Evolutionary conservation across 169 alveolate species (phyloP).

Genomic region (Theileria parva): DNA sequence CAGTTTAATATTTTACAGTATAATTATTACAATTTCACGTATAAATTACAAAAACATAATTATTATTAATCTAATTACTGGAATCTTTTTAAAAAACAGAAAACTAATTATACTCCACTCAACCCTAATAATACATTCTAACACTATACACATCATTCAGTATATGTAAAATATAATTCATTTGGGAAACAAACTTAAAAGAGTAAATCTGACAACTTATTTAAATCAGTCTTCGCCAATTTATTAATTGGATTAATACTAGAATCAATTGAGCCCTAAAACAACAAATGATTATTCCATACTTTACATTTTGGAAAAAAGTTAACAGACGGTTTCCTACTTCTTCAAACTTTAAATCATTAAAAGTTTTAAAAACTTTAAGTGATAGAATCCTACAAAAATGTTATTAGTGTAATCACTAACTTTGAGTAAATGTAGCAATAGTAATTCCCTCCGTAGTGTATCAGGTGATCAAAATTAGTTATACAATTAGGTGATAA

Average conservation of each 20-base stretch:
- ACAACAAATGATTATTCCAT: not conserved
- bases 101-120: not conserved
- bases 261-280: constrained; percentile 66
- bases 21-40: not conserved
- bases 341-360: constrained; percentile 4
- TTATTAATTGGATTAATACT: constrained; percentile 36
- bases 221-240: constrained; percentile 46
- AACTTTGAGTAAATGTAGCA: constrained; percentile 74
- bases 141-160: not conserved
- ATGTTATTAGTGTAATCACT: not conserved
- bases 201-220: constrained; percentile 19
- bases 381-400: constrained; percentile 52
- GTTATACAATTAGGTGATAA: constrained; percentile 62
- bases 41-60: not conserved
- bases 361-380: constrained; percentile 50
- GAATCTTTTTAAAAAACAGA: not conserved
- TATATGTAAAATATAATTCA: not conserved
- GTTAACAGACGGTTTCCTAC: constrained; percentile 36
- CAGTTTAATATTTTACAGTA: not conserved
- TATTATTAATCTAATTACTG: not conserved
- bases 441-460: constrained; percentile 76
- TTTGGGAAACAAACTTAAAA: not conserved
- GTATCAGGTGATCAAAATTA: constrained; percentile 74
- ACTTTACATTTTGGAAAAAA: constrained; percentile 49
- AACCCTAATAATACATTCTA: not conserved